Percentiles rank a stretch among this genome's conserved stretches.
These are phyloP conservation scores for Colletotrichum agaves DNA, from an alignment of 2,329 filamentous ascomycete species.

Conservation along the genomic window DNA sequence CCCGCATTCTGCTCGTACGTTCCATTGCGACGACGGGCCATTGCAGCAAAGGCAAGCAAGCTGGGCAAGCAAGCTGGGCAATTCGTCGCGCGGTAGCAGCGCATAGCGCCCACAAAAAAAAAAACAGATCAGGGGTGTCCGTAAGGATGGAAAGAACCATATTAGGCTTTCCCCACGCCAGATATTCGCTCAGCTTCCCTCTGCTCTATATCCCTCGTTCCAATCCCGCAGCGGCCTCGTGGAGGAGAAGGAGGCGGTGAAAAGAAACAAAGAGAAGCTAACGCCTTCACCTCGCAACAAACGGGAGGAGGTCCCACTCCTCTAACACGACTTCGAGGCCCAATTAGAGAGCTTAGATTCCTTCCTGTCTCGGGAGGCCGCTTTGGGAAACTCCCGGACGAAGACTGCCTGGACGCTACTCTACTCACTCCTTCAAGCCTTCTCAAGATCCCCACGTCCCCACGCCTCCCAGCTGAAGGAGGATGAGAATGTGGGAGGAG, in stretches of 20 bases:
- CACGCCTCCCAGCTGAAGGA: neutral
- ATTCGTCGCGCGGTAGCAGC: constrained; percentile 25
- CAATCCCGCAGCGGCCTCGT: neutral
- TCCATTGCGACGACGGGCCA: neutral
- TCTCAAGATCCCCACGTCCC: neutral
- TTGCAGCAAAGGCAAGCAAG: neutral
- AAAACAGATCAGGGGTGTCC: constrained; percentile 1
- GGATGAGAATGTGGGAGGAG: neutral
- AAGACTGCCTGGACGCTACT: neutral
- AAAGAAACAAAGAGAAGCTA: neutral
- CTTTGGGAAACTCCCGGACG: constrained; percentile 15
- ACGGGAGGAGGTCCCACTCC: neutral
- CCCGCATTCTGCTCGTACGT: constrained; percentile 2
- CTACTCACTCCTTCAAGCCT: neutral
- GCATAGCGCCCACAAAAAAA: constrained; percentile 27
- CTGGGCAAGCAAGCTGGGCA: neutral
- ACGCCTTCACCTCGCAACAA: neutral
- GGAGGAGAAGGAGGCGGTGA: constrained; percentile 1
- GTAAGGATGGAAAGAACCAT: neutral
- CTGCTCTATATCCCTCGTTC: neutral
- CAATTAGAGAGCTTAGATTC: neutral
- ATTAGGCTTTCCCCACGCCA: constrained; percentile 4
- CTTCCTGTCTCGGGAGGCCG: constrained; percentile 25
- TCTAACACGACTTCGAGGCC: neutral
- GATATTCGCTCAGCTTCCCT: neutral